phyloP scores from a whole-genome alignment of 2,329 filamentous ascomycete species.

The Aspergillus fijiensis region DNA sequence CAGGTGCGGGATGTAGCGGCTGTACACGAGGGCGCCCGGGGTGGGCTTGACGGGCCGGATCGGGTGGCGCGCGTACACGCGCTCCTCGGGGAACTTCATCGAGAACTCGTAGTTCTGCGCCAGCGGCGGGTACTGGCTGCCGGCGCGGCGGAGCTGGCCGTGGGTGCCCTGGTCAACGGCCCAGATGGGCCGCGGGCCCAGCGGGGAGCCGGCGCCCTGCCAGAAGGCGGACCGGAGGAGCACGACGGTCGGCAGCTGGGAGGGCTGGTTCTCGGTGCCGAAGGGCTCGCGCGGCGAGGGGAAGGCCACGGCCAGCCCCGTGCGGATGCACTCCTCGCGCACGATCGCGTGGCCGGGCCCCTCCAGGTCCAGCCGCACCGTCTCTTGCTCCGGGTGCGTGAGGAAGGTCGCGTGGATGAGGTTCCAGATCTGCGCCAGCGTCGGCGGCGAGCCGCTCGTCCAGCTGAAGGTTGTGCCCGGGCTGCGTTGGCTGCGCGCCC shows the following conservation, averaged over 20 bases:
- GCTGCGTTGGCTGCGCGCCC: slow-evolving; percentile 36
- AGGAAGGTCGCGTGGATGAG: slow-evolving; percentile 38
- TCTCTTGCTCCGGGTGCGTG: slow-evolving; percentile 32
- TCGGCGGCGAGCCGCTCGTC: slow-evolving; percentile 29
- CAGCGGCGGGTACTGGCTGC: slow-evolving; percentile 38
- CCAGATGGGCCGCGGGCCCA: slow-evolving; percentile 65
- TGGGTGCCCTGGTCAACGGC: slow-evolving; percentile 47
- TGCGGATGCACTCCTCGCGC: slow-evolving; percentile 41
- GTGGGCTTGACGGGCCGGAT: slow-evolving; percentile 69
- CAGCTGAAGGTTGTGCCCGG: slow-evolving; percentile 36
- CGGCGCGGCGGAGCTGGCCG: slow-evolving; percentile 24
- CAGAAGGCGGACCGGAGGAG: slow-evolving; percentile 61
- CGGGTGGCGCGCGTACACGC: slow-evolving; percentile 66
- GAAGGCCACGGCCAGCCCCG: slow-evolving; percentile 29
- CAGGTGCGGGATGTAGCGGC: slow-evolving; percentile 73
- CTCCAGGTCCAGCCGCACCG: slow-evolving; percentile 34
- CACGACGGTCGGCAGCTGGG: slow-evolving; percentile 38
- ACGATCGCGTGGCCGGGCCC: slow-evolving; percentile 41
- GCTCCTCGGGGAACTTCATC: slow-evolving; percentile 49
- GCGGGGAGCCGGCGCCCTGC: slow-evolving; percentile 68
- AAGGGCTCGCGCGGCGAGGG: slow-evolving; percentile 22
- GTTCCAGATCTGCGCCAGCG: slow-evolving; percentile 42
- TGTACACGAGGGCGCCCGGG: slow-evolving; percentile 71
- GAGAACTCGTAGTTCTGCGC: slow-evolving; percentile 34
- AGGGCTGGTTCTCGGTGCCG: slow-evolving; percentile 21